Evolutionary conservation across 1,284 basidiomycete genomes (phyloP), one percentile per base, ranked within the genome.

Genomic region (Lignosus rhinocerotis): DNA sequence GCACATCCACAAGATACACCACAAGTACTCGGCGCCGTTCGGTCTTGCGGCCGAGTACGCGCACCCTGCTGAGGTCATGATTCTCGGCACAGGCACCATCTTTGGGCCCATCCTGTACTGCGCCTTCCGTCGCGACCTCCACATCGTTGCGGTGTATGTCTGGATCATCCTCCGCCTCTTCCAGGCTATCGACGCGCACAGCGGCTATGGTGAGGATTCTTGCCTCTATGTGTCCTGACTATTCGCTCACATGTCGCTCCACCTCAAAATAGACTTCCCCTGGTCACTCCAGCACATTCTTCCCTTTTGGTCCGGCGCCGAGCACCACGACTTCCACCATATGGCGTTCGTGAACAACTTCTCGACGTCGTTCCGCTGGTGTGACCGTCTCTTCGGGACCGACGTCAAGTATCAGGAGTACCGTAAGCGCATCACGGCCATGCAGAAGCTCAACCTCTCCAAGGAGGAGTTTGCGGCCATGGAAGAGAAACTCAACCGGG

Each of bases 291-390:
- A 95, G 69, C 88, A 96, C 80, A 89, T 94, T 70, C 60, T 99
- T 32, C 96, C 96, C 3, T 94, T 98, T 84, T 99, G 96, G 96
- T 94, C 94, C 25, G 96, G 97, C 51, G 97, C 96, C 0, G 97
- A 99, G 71, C 96, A 98, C 80, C 96, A 98, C 75, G 96, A 95
- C 72, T 96, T 93, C 84, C 94, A 96, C 75, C 93, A 96, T 77
- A 93, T 93, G 92, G 87, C 90, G 1, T 93, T 93, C 77, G 85
- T 85, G 56, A 93, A 93, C 81, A 95, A 94, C 80, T 96, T 84
- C 75, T 90, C 92, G 17, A 95, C 94, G 33, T 92, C 89, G 16
- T 96, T 96, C 86, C 85, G 94, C 54, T 96, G 92, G 90, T 94
- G 92, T 78, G 94, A 96, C 74, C 83, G 82, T 66, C 76, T 93